These are phyloP conservation scores for Leccinum glutinopallens DNA, from an alignment of 1,284 basidiomycete species.

Conservation along the genomic window DNA sequence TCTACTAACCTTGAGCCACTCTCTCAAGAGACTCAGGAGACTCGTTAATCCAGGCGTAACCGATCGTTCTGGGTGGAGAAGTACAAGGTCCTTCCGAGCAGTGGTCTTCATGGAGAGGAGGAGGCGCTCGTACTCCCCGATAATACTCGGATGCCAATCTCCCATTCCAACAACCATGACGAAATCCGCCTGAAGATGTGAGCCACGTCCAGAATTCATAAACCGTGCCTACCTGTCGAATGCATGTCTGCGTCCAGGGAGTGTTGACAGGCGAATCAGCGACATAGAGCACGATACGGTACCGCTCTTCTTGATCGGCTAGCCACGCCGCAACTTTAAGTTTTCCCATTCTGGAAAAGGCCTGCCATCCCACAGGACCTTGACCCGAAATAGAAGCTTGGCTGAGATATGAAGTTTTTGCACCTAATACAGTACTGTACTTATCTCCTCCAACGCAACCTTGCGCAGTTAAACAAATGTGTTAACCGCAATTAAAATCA, in stretches of 20 bases:
- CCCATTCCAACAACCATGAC: constrained; percentile 96
- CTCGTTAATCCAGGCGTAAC: constrained; percentile 92
- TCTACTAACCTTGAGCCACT: constrained; percentile 81
- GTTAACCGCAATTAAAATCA: too few species aligned
- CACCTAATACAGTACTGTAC: constrained; percentile 51
- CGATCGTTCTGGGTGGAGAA: constrained; percentile 90
- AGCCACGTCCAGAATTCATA: constrained; percentile 7
- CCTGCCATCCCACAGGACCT: constrained; percentile 81
- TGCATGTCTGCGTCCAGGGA: constrained; percentile 97
- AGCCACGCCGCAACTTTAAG: constrained; percentile 93
- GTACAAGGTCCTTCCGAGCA: constrained; percentile 93
- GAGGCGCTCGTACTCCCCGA: constrained; percentile 93
- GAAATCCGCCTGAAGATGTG: constrained; percentile 79
- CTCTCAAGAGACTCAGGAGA: constrained; percentile 36
- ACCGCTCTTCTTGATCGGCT: constrained; percentile 92
- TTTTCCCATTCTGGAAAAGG: constrained; percentile 93
- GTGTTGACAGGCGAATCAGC: constrained; percentile 91
- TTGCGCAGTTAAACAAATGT: too few species aligned
- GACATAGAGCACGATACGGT: constrained; percentile 89
- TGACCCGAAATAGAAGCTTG: constrained; percentile 90
- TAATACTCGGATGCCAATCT: constrained; percentile 82
- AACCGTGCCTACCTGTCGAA: constrained; percentile 69
- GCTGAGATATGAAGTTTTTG: constrained; percentile 86
- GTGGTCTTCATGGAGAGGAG: constrained; percentile 96
- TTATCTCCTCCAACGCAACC: too few species aligned